phyloP scores from a whole-genome alignment of 768 basidiomycete genomes.

The Calocera viscosa region DNA sequence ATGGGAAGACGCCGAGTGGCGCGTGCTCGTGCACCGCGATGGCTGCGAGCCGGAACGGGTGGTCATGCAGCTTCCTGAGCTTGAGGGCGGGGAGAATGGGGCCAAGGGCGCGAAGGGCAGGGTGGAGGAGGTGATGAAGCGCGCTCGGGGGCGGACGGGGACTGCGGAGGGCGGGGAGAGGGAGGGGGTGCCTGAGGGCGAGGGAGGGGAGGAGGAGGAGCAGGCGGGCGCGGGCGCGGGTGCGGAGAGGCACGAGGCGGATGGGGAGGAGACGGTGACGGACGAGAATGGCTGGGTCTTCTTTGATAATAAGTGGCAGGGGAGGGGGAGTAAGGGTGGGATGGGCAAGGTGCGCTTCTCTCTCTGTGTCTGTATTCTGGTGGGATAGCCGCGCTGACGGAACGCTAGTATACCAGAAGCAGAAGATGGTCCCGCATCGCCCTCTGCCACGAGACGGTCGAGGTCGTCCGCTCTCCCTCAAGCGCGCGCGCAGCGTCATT shows the following conservation, averaged over 20 bases:
- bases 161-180: conserved; percentile 18
- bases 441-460: conserved; percentile 57
- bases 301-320: conserved; percentile 93
- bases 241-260: background rate
- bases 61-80: conserved; percentile 46
- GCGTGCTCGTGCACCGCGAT: conserved; percentile 43
- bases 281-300: conserved; percentile 89
- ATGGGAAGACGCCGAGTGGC: conserved; percentile 90
- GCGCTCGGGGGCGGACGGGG: conserved; percentile 20
- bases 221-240: background rate
- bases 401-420: conserved; percentile 61
- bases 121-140: conserved; percentile 23
- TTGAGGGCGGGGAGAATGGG: conserved; percentile 44
- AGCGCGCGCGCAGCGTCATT: background rate
- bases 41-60: conserved; percentile 46
- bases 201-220: conserved; percentile 10
- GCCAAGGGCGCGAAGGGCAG: conserved; percentile 35
- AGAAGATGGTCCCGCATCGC: conserved; percentile 81
- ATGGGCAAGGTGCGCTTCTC: conserved; percentile 56
- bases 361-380: background rate
- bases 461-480: conserved; percentile 24
- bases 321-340: conserved; percentile 56
- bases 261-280: conserved; percentile 30
- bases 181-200: conserved; percentile 11
- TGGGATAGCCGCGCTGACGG: background rate